A percentile compares a stretch with the other conserved stretches of the same genome.
Conservation (phyloP, 257 asterid genomes). For the Solanum chmielewskii region DNA sequence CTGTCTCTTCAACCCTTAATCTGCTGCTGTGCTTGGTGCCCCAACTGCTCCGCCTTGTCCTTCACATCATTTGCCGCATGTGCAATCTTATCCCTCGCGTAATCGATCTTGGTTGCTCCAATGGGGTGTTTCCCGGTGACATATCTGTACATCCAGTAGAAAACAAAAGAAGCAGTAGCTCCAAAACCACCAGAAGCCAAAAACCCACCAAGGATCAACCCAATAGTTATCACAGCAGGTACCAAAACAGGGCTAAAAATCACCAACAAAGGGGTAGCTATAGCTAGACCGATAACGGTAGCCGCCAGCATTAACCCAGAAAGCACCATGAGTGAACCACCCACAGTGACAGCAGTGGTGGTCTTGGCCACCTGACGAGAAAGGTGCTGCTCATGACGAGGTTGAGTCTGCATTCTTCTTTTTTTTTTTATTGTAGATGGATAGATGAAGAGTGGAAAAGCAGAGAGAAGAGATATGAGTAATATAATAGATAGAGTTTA, state of each 20-base stretch:
- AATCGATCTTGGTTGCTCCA: constrained; percentile 67
- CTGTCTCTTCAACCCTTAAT: not conserved
- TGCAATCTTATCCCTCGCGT: constrained; percentile 39
- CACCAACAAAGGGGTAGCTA: constrained; percentile 70
- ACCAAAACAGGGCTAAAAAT: constrained; percentile 83
- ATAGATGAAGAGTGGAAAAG: not conserved
- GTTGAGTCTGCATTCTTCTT: not conserved
- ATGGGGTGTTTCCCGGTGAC: constrained; percentile 77
- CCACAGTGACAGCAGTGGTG: constrained; percentile 83
- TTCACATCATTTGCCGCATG: constrained; percentile 52
- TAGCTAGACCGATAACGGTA: constrained; percentile 66
- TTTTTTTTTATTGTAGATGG: not conserved
- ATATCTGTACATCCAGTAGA: constrained; percentile 82
- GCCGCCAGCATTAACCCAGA: constrained; percentile 74
- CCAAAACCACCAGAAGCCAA: constrained; percentile 64
- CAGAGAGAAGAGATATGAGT: not conserved
- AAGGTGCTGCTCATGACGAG: constrained; percentile 32
- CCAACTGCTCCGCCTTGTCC: constrained; percentile 55
- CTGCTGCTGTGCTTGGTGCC: constrained; percentile 27
- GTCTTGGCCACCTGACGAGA: constrained; percentile 71
- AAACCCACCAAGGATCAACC: constrained; percentile 55
- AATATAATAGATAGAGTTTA: not conserved
- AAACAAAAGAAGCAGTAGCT: constrained; percentile 63
- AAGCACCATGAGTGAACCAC: constrained; percentile 75
- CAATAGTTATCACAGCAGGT: constrained; percentile 55